Evolutionary conservation across 306 rosid species (phyloP), one percentile per base, ranked within the genome.

Genomic region (Quercus bicolor): DNA sequence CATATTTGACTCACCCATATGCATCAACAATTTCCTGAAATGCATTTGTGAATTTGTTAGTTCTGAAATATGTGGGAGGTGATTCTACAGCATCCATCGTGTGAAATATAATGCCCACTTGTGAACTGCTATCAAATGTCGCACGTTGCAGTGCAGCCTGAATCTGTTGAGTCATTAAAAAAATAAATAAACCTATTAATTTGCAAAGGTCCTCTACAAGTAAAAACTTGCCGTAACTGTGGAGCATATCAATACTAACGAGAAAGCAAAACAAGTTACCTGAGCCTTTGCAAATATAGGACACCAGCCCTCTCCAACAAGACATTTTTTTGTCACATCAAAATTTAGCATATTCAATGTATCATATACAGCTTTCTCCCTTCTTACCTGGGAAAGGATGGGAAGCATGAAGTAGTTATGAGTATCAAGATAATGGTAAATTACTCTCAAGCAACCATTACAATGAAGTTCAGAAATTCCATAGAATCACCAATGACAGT

Each of bases 1-100:
- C 26, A 82, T 59, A 66, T 70, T 76, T 79, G 45, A 86, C 98
- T 89, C 86, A 96, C 99, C 99, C 99, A 79, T 96, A 96, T 76
- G 99, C 99, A 83, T 96, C 98, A 76, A 96, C 99, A 80, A 96
- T 96, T 90, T 93, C 99, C 79, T 96, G 99, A 85, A 90, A 96
- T 29, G 97, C 90, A 82, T 72, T 88, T n/a, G 99, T 96, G 87
- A 96, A 91, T 84, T 57, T n/a, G 80, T 96, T 96, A 64, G 98
- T 91, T 90, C 91, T 91, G 81, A 96, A 93, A 89, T 89, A 90
- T 52, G 99, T 96, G 31, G 99, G 99, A 70, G 98, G 99, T 75
- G 99, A 91, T 83, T 93, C 99, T 77, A 84, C 64, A 68, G 97
- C 93, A 85, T 96, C 98, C 94, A 90, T 85, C 72, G 72, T 85